Base-by-base conservation (phyloP, 345 rosid genomes). In the Citrus inodora region DNA sequence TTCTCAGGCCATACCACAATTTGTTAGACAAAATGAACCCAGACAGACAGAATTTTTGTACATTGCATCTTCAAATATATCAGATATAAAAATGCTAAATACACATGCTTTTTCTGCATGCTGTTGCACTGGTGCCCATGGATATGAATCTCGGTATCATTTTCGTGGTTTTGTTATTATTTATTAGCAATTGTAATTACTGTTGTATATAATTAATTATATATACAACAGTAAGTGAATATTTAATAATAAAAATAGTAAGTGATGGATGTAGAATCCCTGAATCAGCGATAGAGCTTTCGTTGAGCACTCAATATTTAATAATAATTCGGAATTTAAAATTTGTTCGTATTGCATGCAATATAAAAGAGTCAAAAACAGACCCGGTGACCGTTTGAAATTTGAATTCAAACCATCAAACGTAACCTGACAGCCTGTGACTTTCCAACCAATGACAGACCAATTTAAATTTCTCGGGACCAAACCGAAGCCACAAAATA, bases 371-470 rank as follows among this genome's bases (percentile, higher is more conserved):
- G 51, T 46, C 51, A 46, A 75, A 67, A 76, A 78, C 78, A 71
- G 78, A 78, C 67, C 48, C 74, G 62, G 75, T 83, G 86, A 83
- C 86, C 86, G 86, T 84, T 84, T 84, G 55, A 84, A 84, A 46
- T 84, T 81, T 71, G 75, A 84, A 84, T 84, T 84, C 82, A 78
- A 79, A 37, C 40, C 2, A 11, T 13, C 21, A 59, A 46, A 14
- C 33, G 38, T 75, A 70, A 9, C 9, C 73, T 51, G 32, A 70
- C 77, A 1, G 33, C 55, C 78, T 60, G 86, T 84, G 80, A 78
- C 81, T 14, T 70, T 74, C 6, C 8, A 30, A 2, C 19, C 46
- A 9, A 19, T 62, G 19, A 83, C 86, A 37, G 32, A 38, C 83
- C 79, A 73, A 46, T 56, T 42, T 27, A 38, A 64, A 78, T 38